Base-by-base conservation (phyloP, 805 yeast genomes). In the Lipomyces mesembrius region DNA sequence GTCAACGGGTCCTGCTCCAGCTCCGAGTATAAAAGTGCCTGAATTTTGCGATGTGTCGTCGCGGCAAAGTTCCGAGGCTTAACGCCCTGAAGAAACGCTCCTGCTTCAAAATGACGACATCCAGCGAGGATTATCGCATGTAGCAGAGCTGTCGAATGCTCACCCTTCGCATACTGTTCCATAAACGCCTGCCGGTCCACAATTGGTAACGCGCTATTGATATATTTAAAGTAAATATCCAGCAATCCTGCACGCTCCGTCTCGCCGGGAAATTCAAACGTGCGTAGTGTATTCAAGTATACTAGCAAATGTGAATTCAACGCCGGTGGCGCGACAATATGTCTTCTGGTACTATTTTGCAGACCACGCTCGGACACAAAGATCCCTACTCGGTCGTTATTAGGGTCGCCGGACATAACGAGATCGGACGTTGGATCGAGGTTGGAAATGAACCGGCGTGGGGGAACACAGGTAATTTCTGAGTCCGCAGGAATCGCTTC, bases 81-180 rank as follows among this genome's bases (percentile, higher is more conserved):
- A 17, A 52, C 27, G 34, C 55, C 55, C 34, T 52, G 55, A 2
- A 80, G 68, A 43, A 73, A 74, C 37, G 65, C 65, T 17, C 65
- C 71, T 7, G 82, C 81, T 17, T 74, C 72, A 1, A 78, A 78
- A 63, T 83, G 82, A 22, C 83, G 72, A 6, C 83, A 78, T 0
- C 82, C 80, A 11, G 76, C 77, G 27, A 83, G 72, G 32, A 83
- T 72, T 46, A 83, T 79, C 1, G 83, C 80, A 61, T 81, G 82
- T 25, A 79, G 67, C 55, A 82, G 72, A 25, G 81, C 68, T 9
- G 80, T 78, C 5, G 74, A 84, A 73, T 75, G 81, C 72, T 74
- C 76, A 65, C 73, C 52, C 12, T 78, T 69, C 60, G 74, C 65
- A 64, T 74, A 74, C 73, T 80, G 66, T 69, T 74, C 65, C 76